Conservation (phyloP, 441 rosid genomes). For the Aleurites moluccanus region DNA sequence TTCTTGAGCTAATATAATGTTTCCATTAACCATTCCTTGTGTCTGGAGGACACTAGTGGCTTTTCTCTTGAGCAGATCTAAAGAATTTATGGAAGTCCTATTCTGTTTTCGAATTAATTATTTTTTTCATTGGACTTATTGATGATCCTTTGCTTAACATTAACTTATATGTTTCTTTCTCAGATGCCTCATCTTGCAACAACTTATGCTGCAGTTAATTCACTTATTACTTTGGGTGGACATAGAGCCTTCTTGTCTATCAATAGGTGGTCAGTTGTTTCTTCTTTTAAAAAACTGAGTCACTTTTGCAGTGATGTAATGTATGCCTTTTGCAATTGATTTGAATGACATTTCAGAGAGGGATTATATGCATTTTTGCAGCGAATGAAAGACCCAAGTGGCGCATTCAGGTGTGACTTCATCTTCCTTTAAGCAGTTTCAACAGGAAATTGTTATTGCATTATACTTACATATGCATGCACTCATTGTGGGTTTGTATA, state of each 20-base stretch:
- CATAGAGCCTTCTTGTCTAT: conserved; percentile 64
- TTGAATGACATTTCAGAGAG: conserved; percentile 48
- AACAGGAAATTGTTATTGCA: neutral
- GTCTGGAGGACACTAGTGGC: neutral
- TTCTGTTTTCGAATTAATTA: neutral
- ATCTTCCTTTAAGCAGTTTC: conserved; percentile 9
- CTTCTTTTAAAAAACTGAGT: conserved; percentile 7
- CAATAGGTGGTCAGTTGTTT: conserved; percentile 60
- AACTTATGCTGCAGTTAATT: conserved; percentile 86
- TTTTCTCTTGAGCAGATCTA: neutral
- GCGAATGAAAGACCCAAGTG: conserved; percentile 73
- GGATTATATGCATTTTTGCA: conserved; percentile 51
- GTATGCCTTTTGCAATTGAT: conserved; percentile 22
- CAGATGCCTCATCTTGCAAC: conserved; percentile 98
- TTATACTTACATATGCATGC: neutral
- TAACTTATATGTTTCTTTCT: conserved; percentile 22
- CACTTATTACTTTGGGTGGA: conserved; percentile 86
- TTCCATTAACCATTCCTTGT: neutral
- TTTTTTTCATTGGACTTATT: neutral
- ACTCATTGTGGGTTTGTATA: neutral
- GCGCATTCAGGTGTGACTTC: conserved; percentile 74
- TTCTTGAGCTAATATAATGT: neutral
- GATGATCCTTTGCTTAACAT: neutral
- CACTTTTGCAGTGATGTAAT: conserved; percentile 8
- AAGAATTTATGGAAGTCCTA: neutral